Percentiles rank a stretch among this genome's conserved stretches.
Evolutionary conservation across 2,329 filamentous ascomycete species (phyloP).

Genomic region (Pezicula radicicola): DNA sequence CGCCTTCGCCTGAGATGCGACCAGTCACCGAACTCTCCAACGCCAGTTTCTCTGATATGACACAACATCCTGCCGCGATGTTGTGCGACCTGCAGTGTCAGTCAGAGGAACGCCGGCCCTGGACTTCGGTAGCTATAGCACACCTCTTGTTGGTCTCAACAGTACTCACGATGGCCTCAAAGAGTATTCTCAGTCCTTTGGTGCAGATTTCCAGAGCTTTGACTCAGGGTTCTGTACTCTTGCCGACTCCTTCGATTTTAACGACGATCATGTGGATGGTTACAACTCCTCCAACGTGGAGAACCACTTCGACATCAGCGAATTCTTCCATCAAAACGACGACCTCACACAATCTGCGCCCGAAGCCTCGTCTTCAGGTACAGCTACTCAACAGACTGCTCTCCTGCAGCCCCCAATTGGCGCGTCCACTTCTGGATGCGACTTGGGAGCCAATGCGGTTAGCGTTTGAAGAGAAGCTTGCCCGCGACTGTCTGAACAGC

Average conservation of each 20-base stretch:
- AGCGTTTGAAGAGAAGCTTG: constrained; percentile 49
- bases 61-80: constrained; percentile 99
- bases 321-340: constrained; percentile 54
- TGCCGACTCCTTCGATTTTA: constrained; percentile 63
- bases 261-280: constrained; percentile 65
- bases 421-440: constrained; percentile 72
- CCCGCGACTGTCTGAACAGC: constrained; percentile 26
- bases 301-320: constrained; percentile 46
- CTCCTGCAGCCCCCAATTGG: constrained; percentile 71
- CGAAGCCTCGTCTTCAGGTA: constrained; percentile 31
- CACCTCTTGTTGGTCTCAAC: constrained; percentile 52
- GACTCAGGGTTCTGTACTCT: constrained; percentile 74
- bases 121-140: constrained; percentile 22
- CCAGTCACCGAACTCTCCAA: constrained; percentile 45
- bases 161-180: constrained; percentile 65
- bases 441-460: constrained; percentile 72
- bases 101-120: constrained; percentile 57
- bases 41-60: constrained; percentile 67
- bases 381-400: constrained; percentile 47
- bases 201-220: constrained; percentile 73
- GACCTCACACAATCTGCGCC: constrained; percentile 24
- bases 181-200: constrained; percentile 64
- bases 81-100: constrained; percentile 99
- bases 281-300: constrained; percentile 52
- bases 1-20: constrained; percentile 55